Percentiles rank a stretch among this genome's conserved stretches.
phyloP scores from a whole-genome alignment of 345 rosid genomes.

The Murraya koenigii region DNA sequence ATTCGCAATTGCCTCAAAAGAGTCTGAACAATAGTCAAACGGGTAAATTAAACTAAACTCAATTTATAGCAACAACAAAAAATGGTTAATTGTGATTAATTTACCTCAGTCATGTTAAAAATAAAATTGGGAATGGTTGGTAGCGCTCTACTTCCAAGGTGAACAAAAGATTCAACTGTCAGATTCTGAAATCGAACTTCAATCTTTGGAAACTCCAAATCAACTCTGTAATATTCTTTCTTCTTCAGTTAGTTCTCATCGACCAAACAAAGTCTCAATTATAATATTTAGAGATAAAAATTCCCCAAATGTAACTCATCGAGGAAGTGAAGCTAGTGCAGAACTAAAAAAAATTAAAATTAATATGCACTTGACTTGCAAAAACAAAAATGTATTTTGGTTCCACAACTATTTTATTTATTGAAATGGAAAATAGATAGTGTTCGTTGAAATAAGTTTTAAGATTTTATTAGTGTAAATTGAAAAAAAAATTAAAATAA shows the following conservation, averaged over 20 bases:
- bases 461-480: too few relatives aligned
- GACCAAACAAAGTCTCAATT: background rate
- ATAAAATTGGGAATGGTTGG: constrained; percentile 95
- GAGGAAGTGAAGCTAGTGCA: too few relatives aligned
- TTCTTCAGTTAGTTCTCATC: background rate
- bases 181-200: constrained; percentile 85
- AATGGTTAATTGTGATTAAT: background rate
- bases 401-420: too few relatives aligned
- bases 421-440: too few relatives aligned
- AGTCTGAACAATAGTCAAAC: constrained; percentile 39
- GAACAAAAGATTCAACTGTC: constrained; percentile 78
- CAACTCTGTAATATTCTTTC: constrained; percentile 47
- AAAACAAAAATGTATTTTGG: too few relatives aligned
- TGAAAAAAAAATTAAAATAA: too few relatives aligned
- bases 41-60: background rate
- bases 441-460: too few relatives aligned
- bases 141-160: constrained; percentile 90
- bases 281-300: background rate
- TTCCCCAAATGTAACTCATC: too few relatives aligned
- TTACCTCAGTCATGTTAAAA: constrained; percentile 86
- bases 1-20: constrained; percentile 59
- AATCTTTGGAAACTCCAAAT: constrained; percentile 83
- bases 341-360: too few relatives aligned
- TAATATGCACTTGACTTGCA: too few relatives aligned
- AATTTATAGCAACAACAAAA: background rate